phyloP scores from a whole-genome alignment of 345 rosid genomes.

The Boechera retrofracta region DNA sequence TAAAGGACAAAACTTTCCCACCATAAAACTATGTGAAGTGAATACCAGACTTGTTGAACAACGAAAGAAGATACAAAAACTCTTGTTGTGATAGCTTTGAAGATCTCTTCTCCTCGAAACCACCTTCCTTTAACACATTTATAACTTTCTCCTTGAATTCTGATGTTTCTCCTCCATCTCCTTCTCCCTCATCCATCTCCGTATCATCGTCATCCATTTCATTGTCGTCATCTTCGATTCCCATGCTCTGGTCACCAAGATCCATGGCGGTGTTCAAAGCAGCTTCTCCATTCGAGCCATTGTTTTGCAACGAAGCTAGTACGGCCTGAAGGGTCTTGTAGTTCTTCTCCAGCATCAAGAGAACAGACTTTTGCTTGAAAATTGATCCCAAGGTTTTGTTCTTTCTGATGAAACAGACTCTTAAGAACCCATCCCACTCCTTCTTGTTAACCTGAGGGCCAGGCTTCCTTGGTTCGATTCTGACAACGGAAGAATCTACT shows the following conservation, averaged over 20 bases:
- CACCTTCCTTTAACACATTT: conserved; percentile 68
- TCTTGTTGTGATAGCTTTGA: conserved; percentile 80
- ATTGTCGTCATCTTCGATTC: conserved; percentile 47
- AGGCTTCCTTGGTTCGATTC: conserved; percentile 87
- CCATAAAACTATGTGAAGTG: conserved; percentile 58
- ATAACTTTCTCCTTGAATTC: conserved; percentile 76
- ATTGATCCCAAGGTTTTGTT: conserved; percentile 86
- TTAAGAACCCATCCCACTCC: conserved; percentile 89
- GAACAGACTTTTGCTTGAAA: conserved; percentile 74
- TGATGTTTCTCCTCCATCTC: conserved; percentile 54
- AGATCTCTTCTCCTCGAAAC: conserved; percentile 76
- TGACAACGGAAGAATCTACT: conserved; percentile 93
- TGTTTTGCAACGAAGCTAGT: conserved; percentile 44
- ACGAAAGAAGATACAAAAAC: conserved; percentile 78
- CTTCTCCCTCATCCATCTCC: conserved; percentile 60
- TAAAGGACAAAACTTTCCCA: conserved; percentile 14
- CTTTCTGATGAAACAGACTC: conserved; percentile 89
- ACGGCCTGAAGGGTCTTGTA: conserved; percentile 79
- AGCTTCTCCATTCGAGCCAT: conserved; percentile 38
- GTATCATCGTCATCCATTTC: conserved; percentile 49
- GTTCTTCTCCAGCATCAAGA: conserved; percentile 76
- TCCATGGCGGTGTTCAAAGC: conserved; percentile 10
- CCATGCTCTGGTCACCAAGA: conserved; percentile 59
- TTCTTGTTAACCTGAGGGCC: conserved; percentile 64
- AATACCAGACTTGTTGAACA: conserved; percentile 84